phyloP scores from a whole-genome alignment of 805 yeast genomes.

The Saturnispora bothae region DNA sequence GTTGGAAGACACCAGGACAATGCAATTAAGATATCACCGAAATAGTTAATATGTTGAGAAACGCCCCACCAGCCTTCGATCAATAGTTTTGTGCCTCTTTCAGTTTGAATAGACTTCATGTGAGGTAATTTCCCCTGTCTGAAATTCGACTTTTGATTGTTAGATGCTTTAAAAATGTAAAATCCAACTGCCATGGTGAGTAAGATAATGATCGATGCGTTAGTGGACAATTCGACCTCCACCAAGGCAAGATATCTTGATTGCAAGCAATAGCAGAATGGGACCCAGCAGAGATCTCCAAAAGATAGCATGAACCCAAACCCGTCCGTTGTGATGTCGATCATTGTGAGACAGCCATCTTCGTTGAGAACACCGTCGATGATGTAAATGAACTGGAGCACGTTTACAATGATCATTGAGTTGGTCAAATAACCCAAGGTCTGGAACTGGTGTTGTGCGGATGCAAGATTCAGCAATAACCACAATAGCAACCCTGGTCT shows the following conservation, averaged over 20 bases:
- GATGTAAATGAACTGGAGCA: conserved; percentile 71
- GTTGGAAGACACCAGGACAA: conserved; percentile 90
- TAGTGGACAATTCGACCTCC: conserved; percentile 42
- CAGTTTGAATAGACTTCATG: conserved; percentile 59
- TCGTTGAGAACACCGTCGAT: conserved; percentile 90
- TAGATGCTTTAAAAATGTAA: conserved; percentile 74
- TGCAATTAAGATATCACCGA: conserved; percentile 92
- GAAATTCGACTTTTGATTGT: conserved; percentile 76
- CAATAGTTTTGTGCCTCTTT: conserved; percentile 68
- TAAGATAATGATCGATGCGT: conserved; percentile 31
- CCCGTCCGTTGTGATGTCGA: conserved; percentile 93
- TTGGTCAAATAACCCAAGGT: conserved; percentile 40
- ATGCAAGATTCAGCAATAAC: conserved; percentile 67
- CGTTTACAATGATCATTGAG: conserved; percentile 58
- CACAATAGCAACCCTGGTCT: conserved; percentile 90
- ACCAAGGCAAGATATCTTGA: conserved; percentile 67
- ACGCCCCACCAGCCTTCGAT: conserved; percentile 95
- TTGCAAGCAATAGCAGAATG: conserved; percentile 84
- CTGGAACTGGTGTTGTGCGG: conserved; percentile 72
- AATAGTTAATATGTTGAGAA: conserved; percentile 87
- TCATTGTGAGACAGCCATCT: conserved; percentile 84
- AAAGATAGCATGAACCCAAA: conserved; percentile 94
- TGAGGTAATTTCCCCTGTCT: conserved; percentile 65
- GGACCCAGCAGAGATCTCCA: conserved; percentile 89
- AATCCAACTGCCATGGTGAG: conserved; percentile 47